Evolutionary conservation across 2,329 filamentous ascomycete species (phyloP), one percentile per base, ranked within the genome.

Genomic region (Penicillium freii): DNA sequence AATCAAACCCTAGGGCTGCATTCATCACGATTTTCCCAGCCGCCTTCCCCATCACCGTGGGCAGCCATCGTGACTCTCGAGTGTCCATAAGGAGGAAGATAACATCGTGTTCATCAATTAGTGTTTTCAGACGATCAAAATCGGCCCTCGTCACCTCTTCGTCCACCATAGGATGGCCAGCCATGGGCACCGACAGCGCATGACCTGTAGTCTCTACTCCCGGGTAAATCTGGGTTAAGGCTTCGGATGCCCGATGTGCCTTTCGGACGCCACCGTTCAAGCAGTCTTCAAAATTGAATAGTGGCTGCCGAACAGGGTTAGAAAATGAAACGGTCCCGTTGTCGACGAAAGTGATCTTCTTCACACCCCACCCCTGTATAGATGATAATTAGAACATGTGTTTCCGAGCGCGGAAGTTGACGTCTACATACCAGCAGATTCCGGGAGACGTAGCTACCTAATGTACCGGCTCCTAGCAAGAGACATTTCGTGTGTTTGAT

Each of bases 31-130:
- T 91, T 78, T 99, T 99, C 34, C 89, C 90, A 2, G 87, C 85
- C 3, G 92, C 88, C 75, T 97, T 99, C 40, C 89, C 93, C 87
- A 99, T 96, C 17, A 99, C 86, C 0, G 93, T 97, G 1, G 94
- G 94, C 40, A 99, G 80, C 94, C 94, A 99, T 63, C 94, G 83
- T 46, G 91, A 94, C 76, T 99, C 94, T 61, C 94, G 82, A 10
- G 92, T 96, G 68, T 97, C 93, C 91, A 97, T 96, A 5, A 99
- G 83, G n/a, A 99, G 80, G 72, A 99, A 99, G 27, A 99, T 87
- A 19, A 84, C 92, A 70, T 99, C 94, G 69, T 99, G 94, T 27
- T 87, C 84, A 48, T 91, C 83, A 54, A 99, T 87, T 15, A 99
- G 79, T 48, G 81, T 75, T 67, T 89, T 83, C 4, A 99, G 78